Percentiles rank a stretch among this genome's conserved stretches.
phyloP scores from a whole-genome alignment of 495 filamentous ascomycete species.

The Sabuloglossum arenarium region DNA sequence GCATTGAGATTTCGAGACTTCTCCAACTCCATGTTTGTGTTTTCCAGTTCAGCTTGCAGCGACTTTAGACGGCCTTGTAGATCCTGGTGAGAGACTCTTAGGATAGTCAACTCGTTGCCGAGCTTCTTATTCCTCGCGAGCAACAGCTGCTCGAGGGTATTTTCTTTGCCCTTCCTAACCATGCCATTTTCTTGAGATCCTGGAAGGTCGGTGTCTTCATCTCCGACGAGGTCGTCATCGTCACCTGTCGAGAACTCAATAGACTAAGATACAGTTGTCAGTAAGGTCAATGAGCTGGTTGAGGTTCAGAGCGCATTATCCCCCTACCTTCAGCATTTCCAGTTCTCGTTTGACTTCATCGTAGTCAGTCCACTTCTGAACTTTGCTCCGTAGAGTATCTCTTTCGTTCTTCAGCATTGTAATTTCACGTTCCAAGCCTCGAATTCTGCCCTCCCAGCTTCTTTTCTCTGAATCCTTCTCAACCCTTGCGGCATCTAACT shows the following conservation, averaged over 20 bases:
- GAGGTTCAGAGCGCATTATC: background rate
- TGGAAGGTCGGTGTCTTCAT: conserved; percentile 8
- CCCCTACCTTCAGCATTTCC: conserved; percentile 66
- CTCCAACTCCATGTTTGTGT: conserved; percentile 68
- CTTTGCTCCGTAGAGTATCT: conserved; percentile 49
- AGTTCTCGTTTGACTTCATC: conserved; percentile 89
- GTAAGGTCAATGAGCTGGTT: background rate
- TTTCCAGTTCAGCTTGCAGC: conserved; percentile 65
- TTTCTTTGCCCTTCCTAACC: conserved; percentile 38
- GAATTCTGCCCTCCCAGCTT: conserved; percentile 48
- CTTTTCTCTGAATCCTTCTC: conserved; percentile 65
- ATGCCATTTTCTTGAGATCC: conserved; percentile 7
- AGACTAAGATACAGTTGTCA: conserved; percentile 27
- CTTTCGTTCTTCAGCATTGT: conserved; percentile 43
- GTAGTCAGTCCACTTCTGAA: conserved; percentile 84
- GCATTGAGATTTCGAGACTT: conserved; percentile 64
- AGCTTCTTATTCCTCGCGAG: conserved; percentile 91
- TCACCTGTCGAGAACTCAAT: conserved; percentile 89
- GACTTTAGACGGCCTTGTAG: conserved; percentile 59
- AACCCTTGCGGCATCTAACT: conserved; percentile 58
- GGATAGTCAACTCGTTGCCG: conserved; percentile 73
- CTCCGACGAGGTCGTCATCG: conserved; percentile 39
- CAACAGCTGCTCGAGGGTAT: conserved; percentile 75
- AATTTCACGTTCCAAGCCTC: conserved; percentile 52
- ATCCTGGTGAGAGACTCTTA: conserved; percentile 87